These are phyloP conservation scores for Aspergillus melleus DNA, from an alignment of 2,329 filamentous ascomycete genomes.

Conservation along the genomic window DNA sequence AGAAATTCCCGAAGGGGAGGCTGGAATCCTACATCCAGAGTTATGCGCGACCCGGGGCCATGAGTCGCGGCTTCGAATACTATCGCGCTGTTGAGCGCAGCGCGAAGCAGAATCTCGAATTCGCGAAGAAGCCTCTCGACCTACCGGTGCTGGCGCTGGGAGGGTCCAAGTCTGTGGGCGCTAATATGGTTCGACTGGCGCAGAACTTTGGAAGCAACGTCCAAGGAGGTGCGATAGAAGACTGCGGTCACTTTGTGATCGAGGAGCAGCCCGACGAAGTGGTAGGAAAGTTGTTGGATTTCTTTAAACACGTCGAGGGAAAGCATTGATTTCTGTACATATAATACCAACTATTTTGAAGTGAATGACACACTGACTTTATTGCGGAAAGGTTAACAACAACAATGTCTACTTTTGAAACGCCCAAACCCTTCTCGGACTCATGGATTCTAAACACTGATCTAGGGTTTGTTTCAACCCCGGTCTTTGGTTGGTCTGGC, in stretches of 20 bases:
- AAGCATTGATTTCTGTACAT: neutral
- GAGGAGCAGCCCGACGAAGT: constrained; percentile 27
- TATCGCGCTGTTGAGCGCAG: constrained; percentile 25
- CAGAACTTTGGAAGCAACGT: constrained; percentile 19
- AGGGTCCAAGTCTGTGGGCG: constrained; percentile 13
- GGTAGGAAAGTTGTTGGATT: constrained; percentile 15
- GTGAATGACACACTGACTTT: too few relatives aligned
- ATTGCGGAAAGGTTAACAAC: neutral
- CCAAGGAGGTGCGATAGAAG: constrained; percentile 20
- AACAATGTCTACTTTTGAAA: neutral
- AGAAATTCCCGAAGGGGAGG: constrained; percentile 12
- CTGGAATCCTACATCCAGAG: constrained; percentile 22
- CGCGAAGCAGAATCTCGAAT: constrained; percentile 24
- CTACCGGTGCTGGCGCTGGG: constrained; percentile 21
- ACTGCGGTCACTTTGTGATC: constrained; percentile 28
- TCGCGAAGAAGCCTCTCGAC: constrained; percentile 18
- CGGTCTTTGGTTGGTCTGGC: neutral
- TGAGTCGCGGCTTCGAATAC: constrained; percentile 28
- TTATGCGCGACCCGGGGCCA: constrained; percentile 24
- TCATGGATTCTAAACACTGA: neutral
- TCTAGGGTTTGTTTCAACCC: neutral
- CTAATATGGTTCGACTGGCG: constrained; percentile 15
- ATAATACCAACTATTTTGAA: too few relatives aligned
- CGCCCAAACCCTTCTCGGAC: neutral
- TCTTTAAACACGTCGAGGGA: constrained; percentile 4